These are phyloP conservation scores for Rhodosporidiobolus sp. DNA, from an alignment of 768 basidiomycete genomes.

Conservation along the genomic window DNA sequence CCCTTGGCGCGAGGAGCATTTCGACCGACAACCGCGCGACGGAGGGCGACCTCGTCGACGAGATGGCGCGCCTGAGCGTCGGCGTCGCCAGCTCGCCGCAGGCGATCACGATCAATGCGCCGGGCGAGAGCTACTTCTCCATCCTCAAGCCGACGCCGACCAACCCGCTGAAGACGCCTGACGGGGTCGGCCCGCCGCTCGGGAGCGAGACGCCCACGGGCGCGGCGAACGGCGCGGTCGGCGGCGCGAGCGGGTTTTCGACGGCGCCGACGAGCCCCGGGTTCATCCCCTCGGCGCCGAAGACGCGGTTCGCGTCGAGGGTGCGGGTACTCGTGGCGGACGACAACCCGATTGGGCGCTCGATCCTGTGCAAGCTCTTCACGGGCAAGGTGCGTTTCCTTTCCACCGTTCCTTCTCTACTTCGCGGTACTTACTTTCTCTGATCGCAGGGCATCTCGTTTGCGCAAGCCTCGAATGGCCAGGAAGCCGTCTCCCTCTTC, in stretches of 20 bases:
- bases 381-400: slow-evolving; percentile 6
- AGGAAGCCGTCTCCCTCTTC: slow-evolving; percentile 21
- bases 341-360: slow-evolving; percentile 28
- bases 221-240: too few relatives aligned
- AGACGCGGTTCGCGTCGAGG: too few relatives aligned
- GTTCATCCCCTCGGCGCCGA: too few relatives aligned
- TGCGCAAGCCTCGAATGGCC: slow-evolving; percentile 21
- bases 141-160: too few relatives aligned
- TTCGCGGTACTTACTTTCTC: too few relatives aligned
- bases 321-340: slow-evolving; percentile 1
- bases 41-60: slow-evolving; percentile 12
- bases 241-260: too few relatives aligned
- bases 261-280: too few relatives aligned
- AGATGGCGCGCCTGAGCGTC: slow-evolving; percentile 9
- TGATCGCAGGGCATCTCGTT: slow-evolving; percentile 7
- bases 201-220: too few relatives aligned
- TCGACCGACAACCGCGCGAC: slow-evolving; percentile 1
- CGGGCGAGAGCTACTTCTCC: too few relatives aligned
- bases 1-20: neutral
- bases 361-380: slow-evolving; percentile 30
- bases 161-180: too few relatives aligned
- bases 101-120: neutral
- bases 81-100: slow-evolving; percentile 1
- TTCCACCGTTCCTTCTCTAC: too few relatives aligned
- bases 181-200: too few relatives aligned